Conservation (phyloP, 352 stramenopile species). For the Blastocystis sp. region DNA sequence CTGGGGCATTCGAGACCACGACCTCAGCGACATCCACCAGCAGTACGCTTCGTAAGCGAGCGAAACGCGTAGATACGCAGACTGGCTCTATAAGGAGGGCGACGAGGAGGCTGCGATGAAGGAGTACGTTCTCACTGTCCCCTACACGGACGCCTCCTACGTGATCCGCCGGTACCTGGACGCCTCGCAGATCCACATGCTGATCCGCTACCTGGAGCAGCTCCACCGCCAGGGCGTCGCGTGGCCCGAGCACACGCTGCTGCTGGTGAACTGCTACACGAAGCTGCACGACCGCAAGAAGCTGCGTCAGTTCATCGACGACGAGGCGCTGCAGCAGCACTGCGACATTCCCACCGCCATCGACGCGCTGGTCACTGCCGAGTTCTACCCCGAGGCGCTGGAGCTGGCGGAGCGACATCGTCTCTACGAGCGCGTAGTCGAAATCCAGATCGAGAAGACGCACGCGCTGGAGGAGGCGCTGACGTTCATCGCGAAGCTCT, state of each 20-base stretch:
- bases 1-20: conserved; percentile 61
- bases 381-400: conserved; percentile 76
- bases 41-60: conserved; percentile 79
- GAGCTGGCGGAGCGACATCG: conserved; percentile 71
- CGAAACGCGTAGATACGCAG: conserved; percentile 75
- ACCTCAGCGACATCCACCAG: conserved; percentile 65
- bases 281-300: conserved; percentile 70
- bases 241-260: conserved; percentile 77
- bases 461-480: conserved; percentile 74
- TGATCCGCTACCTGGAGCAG: conserved; percentile 89
- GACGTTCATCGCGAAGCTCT: conserved; percentile 68
- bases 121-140: conserved; percentile 74
- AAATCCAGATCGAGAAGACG: conserved; percentile 78
- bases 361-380: conserved; percentile 75
- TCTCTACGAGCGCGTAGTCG: conserved; percentile 79
- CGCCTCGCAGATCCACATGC: conserved; percentile 84
- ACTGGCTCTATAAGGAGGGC: conserved; percentile 90
- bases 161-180: conserved; percentile 93
- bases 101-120: conserved; percentile 84
- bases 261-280: conserved; percentile 83
- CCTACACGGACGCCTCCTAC: conserved; percentile 87
- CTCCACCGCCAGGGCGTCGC: conserved; percentile 71
- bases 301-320: conserved; percentile 77
- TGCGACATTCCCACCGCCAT: conserved; percentile 80
- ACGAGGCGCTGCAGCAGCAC: conserved; percentile 70